phyloP scores from a whole-genome alignment of 495 filamentous ascomycete species.

The Cudoniella acicularis region DNA sequence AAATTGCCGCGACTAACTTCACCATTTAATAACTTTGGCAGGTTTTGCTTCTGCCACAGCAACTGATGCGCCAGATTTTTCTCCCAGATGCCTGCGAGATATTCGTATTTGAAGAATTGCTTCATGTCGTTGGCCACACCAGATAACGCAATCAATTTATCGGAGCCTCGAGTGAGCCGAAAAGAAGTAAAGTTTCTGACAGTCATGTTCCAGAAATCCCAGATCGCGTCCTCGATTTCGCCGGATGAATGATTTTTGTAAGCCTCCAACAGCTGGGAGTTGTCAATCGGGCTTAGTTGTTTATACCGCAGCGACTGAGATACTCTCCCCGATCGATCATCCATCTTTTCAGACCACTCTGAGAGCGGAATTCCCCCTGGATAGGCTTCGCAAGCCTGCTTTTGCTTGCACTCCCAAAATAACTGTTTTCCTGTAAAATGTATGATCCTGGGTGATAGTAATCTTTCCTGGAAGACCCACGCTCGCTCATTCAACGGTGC shows the following conservation, averaged over 20 bases:
- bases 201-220: too few relatives aligned
- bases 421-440: not conserved
- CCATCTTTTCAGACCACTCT: not conserved
- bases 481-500: not conserved
- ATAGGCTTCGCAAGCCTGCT: not conserved
- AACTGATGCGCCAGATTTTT: not conserved
- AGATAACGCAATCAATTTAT: not conserved
- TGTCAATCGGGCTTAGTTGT: too few relatives aligned
- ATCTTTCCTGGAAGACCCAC: not conserved
- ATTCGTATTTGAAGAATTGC: not conserved
- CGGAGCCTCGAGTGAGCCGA: not conserved
- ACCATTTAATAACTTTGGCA: too few relatives aligned
- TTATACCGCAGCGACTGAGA: not conserved
- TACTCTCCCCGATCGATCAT: not conserved
- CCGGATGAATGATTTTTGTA: too few relatives aligned
- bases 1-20: too few relatives aligned
- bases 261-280: too few relatives aligned
- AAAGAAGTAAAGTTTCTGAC: too few relatives aligned
- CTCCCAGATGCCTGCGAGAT: not conserved
- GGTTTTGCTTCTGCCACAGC: not conserved
- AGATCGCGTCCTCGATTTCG: too few relatives aligned
- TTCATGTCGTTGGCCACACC: not conserved
- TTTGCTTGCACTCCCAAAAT: not conserved
- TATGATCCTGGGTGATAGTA: not conserved
- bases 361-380: not conserved